Conservation (phyloP, 2,329 filamentous ascomycete species). For the Penicillium sp. region DNA sequence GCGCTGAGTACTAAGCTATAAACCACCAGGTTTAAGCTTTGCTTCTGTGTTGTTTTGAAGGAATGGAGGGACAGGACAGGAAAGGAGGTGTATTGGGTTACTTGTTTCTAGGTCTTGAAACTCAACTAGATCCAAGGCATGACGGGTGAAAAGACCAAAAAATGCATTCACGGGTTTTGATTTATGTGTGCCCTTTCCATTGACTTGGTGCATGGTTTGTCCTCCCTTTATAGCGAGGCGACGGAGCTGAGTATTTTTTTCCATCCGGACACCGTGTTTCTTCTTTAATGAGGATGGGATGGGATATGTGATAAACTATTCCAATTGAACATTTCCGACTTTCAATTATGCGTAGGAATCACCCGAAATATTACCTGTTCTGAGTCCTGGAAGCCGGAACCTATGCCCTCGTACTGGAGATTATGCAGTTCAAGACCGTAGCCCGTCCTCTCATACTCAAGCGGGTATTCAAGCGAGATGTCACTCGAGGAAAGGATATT, state of each 20-base stretch:
- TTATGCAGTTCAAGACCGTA: not conserved
- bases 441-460: not conserved
- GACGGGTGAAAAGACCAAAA: slow-evolving; percentile 29
- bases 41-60: slow-evolving; percentile 20
- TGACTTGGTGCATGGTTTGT: slow-evolving; percentile 22
- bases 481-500: not conserved
- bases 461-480: not conserved
- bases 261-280: slow-evolving; percentile 21
- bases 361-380: not conserved
- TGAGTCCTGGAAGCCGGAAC: not conserved
- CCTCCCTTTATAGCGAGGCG: slow-evolving; percentile 7
- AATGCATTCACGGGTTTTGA: slow-evolving; percentile 31
- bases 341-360: slow-evolving; percentile 13
- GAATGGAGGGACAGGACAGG: slow-evolving; percentile 19
- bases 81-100: slow-evolving; percentile 26
- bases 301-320: slow-evolving; percentile 28
- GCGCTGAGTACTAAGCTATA: slow-evolving; percentile 73
- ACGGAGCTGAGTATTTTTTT: slow-evolving; percentile 18
- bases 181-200: slow-evolving; percentile 26
- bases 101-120: slow-evolving; percentile 28
- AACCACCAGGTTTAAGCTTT: slow-evolving; percentile 12
- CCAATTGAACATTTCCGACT: slow-evolving; percentile 28
- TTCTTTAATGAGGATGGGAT: slow-evolving; percentile 29
- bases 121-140: slow-evolving; percentile 29
- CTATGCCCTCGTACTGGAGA: not conserved